Evolutionary conservation across 176 grass and related monocot genomes (phyloP).

Genomic region (Cenchrus fungigraminus): DNA sequence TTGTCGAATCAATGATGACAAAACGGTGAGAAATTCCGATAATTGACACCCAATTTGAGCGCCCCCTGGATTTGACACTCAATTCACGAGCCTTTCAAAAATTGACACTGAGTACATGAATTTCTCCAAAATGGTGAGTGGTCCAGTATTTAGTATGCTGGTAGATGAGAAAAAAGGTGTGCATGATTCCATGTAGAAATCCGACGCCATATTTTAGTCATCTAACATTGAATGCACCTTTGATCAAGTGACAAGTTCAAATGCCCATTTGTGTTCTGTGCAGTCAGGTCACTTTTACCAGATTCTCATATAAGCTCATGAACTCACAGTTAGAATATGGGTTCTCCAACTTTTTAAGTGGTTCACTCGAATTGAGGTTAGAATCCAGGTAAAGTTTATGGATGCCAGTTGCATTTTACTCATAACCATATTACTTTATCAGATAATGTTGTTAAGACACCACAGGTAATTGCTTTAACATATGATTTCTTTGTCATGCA

Average conservation of each 20-base stretch:
- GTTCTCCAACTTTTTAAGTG: no score
- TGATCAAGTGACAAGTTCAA: conserved; percentile 16
- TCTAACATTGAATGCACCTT: background rate
- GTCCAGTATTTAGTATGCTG: conserved; percentile 27
- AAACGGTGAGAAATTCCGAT: conserved; percentile 61
- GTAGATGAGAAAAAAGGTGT: conserved; percentile 20
- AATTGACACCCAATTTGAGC: no score
- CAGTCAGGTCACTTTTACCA: background rate
- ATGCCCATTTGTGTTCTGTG: background rate
- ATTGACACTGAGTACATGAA: no score
- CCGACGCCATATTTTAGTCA: background rate
- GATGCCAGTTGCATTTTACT: background rate
- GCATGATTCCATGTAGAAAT: conserved; percentile 34
- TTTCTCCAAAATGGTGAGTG: conserved; percentile 64
- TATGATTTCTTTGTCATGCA: background rate
- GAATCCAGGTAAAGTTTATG: background rate
- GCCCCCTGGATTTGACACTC: no score
- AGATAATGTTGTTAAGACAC: no score
- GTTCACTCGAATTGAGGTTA: background rate
- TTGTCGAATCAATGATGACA: conserved; percentile 94
- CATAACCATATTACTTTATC: no score
- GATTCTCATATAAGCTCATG: background rate
- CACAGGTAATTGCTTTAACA: background rate
- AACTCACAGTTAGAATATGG: background rate
- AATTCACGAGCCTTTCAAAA: no score